Base-by-base conservation (phyloP, 2,329 filamentous ascomycete species). In the Penicillium decumbens region DNA sequence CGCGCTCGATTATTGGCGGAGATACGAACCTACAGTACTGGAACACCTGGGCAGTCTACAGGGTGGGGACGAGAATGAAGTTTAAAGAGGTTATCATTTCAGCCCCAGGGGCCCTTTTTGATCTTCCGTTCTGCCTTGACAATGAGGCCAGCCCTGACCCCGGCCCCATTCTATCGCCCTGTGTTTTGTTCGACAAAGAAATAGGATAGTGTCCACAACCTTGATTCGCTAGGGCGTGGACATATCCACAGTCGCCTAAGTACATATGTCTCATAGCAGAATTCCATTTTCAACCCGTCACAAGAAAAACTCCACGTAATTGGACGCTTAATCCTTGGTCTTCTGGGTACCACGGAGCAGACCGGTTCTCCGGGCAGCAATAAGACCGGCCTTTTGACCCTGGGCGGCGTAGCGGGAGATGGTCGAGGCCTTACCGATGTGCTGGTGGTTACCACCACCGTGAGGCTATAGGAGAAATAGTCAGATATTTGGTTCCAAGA, bases 331-430 rank as follows among this genome's bases (percentile, higher is more conserved):
- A 66, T 98, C 95, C 89, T 98, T 98, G 75, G 84, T 89, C 89
- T 98, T 98, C 83, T 98, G 93, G 75, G 93, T 97, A 95, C 93
- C 93, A 81, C 93, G 92, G 75, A 98, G 85, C 80, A 98, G 85
- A 96, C 93, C 93, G 77, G 93, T 98, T 84, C 95, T 89, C 79
- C 93, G 85, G 79, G 93, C 93, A 78, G 93, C 93, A 81, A 98
- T 98, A 75, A 98, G 92, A 96, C 93, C 93, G 72, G 93, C 93
- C 85, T 98, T 98, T 82, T 98, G 93, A 88, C 93, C 93, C 79
- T 90, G 87, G 76, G 86, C 87, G 71, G 93, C 93, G 81, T 95
- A 95, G 77, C 93, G 87, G 69, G 89, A 95, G 80, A 98, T 98
- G 76, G 93, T 98, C 65, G 93, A 98, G 71, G 93, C 93, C 82